Base-by-base conservation (phyloP, 2,329 filamentous ascomycete genomes). In the Pseudogymnoascus sp. region DNA sequence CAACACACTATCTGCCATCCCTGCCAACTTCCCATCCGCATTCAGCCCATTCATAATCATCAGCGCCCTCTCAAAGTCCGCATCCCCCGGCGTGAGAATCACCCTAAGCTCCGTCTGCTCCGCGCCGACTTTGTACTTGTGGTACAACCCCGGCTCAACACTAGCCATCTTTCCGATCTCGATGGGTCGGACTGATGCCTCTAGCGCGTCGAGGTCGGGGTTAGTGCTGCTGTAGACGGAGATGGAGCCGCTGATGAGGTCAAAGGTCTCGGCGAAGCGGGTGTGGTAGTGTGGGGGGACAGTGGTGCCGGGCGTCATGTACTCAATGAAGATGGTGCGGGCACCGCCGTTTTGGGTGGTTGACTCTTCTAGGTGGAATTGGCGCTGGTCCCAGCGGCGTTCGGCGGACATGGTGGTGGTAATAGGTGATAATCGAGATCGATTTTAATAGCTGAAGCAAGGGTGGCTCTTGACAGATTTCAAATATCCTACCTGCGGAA, bases 221-320 rank as follows among this genome's bases (percentile, higher is more conserved):
- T 61, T 60, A 6, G 37, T 22, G 14, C 43, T 65, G 35, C 8
- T 65, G 41, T 62, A 62, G 4, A 66, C 61, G 2, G 61, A 65
- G n/a, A 67, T 63, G n/a, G 66, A 63, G 28, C 66, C 66, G 37
- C 62, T 65, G 33, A 65, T 41, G 12, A 66, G 65, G 26, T 66
- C 63, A 14, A 67, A 66, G 2, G 66, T 67, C 63, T 67, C 66
- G 2, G 65, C 31, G 61, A 66, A 67, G 59, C 59, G 59, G 61
- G 60, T 64, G 63, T 66, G 66, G 28, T 40, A 66, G 53, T 67
- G 66, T 26, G 63, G 65, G 12, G 65, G 65, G 31, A 67, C 65
- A 12, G 66, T 64, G 8, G 66, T 67, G 12, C 66, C 66, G 0
- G 66, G 66, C 6, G 66, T 66, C 65, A 66, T 68, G 35, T 62